These are phyloP conservation scores for Bimuria novae-zelandiae DNA, from an alignment of 2,329 filamentous ascomycete genomes.

Conservation along the genomic window DNA sequence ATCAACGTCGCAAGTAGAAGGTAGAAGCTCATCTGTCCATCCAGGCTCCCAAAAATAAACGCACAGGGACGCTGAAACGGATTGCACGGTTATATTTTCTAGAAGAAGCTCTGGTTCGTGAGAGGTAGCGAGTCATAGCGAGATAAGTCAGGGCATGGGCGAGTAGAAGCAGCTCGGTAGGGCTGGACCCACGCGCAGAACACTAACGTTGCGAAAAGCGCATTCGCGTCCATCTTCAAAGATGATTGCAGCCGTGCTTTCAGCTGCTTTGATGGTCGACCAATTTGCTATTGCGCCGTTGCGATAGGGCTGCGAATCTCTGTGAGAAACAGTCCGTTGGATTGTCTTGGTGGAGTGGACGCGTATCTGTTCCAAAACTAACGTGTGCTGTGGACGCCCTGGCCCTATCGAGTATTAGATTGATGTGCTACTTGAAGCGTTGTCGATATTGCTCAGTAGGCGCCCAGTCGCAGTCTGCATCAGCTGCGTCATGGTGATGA, in stretches of 20 bases:
- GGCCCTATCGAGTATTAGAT: too few relatives aligned
- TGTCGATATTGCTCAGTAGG: too few relatives aligned
- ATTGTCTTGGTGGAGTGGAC: background rate
- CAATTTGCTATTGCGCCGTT: constrained; percentile 6
- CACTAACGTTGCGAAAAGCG: constrained; percentile 6
- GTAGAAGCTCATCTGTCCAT: background rate
- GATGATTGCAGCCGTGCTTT: background rate
- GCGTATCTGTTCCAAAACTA: constrained; percentile 6
- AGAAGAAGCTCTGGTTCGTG: constrained; percentile 6
- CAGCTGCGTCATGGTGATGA: too few relatives aligned
- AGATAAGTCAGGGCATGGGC: constrained; percentile 15
- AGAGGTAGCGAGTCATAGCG: constrained; percentile 5
- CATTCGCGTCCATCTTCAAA: constrained; percentile 1
- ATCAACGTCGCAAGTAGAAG: background rate
- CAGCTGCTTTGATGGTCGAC: background rate
- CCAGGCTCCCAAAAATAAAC: background rate
- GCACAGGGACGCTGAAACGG: constrained; percentile 7
- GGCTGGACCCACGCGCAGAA: constrained; percentile 5
- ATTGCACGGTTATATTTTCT: background rate
- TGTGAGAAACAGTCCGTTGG: background rate
- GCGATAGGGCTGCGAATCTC: background rate
- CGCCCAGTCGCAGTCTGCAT: too few relatives aligned
- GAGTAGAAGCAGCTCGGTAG: constrained; percentile 10
- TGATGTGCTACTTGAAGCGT: background rate
- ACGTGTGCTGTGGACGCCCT: too few relatives aligned